Evolutionary conservation across 768 basidiomycete genomes (phyloP).

Genomic region (Lanmaoa rubissima): DNA sequence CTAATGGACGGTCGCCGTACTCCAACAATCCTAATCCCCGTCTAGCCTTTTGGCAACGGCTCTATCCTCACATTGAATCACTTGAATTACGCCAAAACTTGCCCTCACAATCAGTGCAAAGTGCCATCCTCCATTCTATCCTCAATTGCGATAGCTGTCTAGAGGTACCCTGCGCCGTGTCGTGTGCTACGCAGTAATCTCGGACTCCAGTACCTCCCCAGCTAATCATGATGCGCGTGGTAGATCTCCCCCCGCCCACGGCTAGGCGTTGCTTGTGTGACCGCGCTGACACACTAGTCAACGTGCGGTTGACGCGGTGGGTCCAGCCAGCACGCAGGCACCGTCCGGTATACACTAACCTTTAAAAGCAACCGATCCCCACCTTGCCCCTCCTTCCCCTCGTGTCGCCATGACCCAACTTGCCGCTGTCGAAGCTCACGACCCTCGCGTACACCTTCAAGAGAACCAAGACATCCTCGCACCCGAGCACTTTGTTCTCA

Average conservation of each 20-base stretch:
- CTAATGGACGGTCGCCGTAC: no score
- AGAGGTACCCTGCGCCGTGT: no score
- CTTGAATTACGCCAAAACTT: not conserved
- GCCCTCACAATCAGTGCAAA: not conserved
- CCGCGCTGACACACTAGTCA: not conserved
- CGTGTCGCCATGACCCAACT: constrained; percentile 19
- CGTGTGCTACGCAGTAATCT: not conserved
- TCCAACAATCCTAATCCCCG: not conserved
- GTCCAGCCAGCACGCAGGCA: not conserved
- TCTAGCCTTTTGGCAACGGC: not conserved
- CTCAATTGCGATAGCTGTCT: not conserved
- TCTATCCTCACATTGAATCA: not conserved
- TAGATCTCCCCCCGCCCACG: not conserved
- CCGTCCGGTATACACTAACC: not conserved
- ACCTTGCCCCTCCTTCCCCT: not conserved
- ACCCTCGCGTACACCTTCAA: constrained; percentile 14
- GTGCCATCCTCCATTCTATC: no score
- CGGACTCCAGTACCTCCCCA: not conserved
- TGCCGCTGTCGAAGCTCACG: constrained; percentile 19
- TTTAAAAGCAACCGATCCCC: constrained; percentile 1
- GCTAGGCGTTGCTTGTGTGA: not conserved
- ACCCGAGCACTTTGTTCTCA: constrained; percentile 21
- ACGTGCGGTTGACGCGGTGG: not conserved
- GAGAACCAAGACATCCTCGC: not conserved
- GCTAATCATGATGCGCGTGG: not conserved